These are phyloP conservation scores for Penicillium chermesinum DNA, from an alignment of 495 filamentous ascomycete genomes.

Conservation along the genomic window DNA sequence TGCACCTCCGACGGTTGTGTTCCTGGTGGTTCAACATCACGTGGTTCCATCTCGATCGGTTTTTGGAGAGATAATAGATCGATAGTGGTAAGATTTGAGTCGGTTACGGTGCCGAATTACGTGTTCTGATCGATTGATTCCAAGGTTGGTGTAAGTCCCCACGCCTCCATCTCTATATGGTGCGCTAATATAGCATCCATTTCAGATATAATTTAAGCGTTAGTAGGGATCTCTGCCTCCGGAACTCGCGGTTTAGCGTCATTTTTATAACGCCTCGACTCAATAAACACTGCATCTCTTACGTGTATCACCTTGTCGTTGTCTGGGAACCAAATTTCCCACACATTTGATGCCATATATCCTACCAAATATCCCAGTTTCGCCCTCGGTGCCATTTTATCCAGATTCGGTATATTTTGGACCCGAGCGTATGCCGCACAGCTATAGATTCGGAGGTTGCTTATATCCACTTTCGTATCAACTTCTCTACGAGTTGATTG, in stretches of 20 bases:
- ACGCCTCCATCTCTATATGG: no score
- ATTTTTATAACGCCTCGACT: background rate
- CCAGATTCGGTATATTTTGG: background rate
- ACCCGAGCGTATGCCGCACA: background rate
- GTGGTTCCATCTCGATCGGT: no score
- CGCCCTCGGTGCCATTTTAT: constrained; percentile 5
- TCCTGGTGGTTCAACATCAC: no score
- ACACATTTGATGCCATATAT: constrained; percentile 7
- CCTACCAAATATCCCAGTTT: constrained; percentile 7
- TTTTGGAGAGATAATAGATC: no score
- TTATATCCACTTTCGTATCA: background rate
- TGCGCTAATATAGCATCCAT: no score
- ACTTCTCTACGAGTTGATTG: no score
- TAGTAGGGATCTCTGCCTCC: background rate
- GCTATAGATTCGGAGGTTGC: constrained; percentile 7
- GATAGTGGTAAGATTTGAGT: no score
- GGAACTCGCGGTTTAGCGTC: background rate
- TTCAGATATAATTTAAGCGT: no score
- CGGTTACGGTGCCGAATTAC: no score
- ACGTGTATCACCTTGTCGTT: background rate
- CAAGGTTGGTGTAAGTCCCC: no score
- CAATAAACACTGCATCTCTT: constrained; percentile 6
- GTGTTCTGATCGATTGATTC: no score
- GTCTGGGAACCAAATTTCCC: constrained; percentile 4
- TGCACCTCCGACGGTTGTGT: no score